Evolutionary conservation across 768 basidiomycete species (phyloP).

Genomic region (Suillus occidentalis): DNA sequence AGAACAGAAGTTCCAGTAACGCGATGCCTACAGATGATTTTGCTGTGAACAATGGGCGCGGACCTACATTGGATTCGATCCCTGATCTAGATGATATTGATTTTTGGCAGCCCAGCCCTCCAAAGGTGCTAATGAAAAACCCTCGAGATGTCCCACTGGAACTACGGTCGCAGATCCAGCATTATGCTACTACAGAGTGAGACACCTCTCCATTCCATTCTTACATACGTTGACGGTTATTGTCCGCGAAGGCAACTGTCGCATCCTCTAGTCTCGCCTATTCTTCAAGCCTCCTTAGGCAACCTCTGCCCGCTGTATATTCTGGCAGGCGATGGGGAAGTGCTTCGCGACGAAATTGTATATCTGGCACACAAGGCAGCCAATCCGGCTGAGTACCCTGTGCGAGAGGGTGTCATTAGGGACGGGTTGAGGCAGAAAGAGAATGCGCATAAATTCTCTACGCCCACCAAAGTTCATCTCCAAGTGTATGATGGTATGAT

Average conservation of each 20-base stretch:
- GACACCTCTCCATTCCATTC: slow-evolving; percentile 21
- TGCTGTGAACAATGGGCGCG: neutral
- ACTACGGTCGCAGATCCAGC: slow-evolving; percentile 66
- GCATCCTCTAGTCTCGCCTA: slow-evolving; percentile 73
- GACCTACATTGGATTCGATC: neutral
- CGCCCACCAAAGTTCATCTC: slow-evolving; percentile 66
- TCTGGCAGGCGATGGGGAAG: slow-evolving; percentile 70
- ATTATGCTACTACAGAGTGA: slow-evolving; percentile 74
- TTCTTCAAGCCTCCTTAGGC: slow-evolving; percentile 69
- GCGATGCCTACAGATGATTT: neutral
- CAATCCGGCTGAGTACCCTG: slow-evolving; percentile 62
- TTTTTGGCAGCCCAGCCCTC: slow-evolving; percentile 53
- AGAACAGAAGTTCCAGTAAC: neutral
- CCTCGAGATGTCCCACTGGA: slow-evolving; percentile 45
- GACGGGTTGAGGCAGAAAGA: slow-evolving; percentile 48
- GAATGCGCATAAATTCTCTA: slow-evolving; percentile 49
- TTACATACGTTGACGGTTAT: neutral
- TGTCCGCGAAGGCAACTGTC: slow-evolving; percentile 46
- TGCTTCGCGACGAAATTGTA: slow-evolving; percentile 75
- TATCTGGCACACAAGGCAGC: slow-evolving; percentile 82
- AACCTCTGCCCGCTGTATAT: slow-evolving; percentile 78
- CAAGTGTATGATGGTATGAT: slow-evolving; percentile 70
- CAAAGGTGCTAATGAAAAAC: slow-evolving; percentile 55
- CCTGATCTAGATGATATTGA: slow-evolving; percentile 25
- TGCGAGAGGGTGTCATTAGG: slow-evolving; percentile 51